phyloP scores from a whole-genome alignment of 331 rosid species.

The Malus hybrid region DNA sequence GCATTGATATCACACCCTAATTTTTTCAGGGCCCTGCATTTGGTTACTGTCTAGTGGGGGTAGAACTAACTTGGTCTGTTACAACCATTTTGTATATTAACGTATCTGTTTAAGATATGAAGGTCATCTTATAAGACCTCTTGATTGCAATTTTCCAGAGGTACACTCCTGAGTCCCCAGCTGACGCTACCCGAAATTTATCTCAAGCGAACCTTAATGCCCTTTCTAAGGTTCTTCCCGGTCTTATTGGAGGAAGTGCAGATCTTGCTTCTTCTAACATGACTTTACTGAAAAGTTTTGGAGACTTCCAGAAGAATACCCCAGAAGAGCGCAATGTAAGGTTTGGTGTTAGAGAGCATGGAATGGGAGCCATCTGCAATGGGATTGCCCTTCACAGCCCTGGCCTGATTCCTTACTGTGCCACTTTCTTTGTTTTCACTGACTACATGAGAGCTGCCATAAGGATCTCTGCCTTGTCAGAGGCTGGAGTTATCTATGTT shows the following conservation, averaged over 20 bases:
- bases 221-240: constrained; percentile 80
- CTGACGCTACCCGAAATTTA: constrained; percentile 82
- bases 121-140: not conserved
- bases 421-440: constrained; percentile 92
- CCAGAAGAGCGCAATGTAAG: constrained; percentile 87
- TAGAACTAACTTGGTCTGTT: not conserved
- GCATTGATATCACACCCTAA: not conserved
- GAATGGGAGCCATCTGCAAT: constrained; percentile 93
- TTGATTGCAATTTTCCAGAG: constrained; percentile 44
- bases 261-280: constrained; percentile 97
- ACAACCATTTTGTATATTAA: not conserved
- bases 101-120: not conserved
- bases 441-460: constrained; percentile 98
- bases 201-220: constrained; percentile 86
- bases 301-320: constrained; percentile 74
- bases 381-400: constrained; percentile 96
- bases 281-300: constrained; percentile 73
- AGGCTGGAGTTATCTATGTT: constrained; percentile 70
- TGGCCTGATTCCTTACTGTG: constrained; percentile 78
- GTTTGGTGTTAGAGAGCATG: constrained; percentile 93
- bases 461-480: constrained; percentile 74
- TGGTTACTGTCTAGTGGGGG: not conserved
- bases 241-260: constrained; percentile 91
- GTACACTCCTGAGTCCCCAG: constrained; percentile 87
- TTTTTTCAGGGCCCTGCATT: not conserved